Base-by-base conservation (phyloP, 2,329 filamentous ascomycete species). In the Aspergillus jensenii region DNA sequence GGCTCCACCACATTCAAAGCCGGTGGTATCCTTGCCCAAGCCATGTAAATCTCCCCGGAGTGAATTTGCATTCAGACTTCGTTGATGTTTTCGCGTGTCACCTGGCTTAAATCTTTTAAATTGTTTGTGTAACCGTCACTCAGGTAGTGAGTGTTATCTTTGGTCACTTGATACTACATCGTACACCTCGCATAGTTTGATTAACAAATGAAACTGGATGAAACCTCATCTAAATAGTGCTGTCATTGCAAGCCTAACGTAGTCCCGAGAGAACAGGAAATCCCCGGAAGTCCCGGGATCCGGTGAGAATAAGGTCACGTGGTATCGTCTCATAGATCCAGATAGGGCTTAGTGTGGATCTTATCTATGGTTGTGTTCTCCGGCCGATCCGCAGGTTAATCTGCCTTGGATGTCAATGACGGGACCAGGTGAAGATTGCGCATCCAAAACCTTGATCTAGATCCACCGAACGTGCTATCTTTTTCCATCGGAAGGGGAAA, bases 1-100 rank as follows among this genome's bases (percentile, higher is more conserved):
- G 54, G 50, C 25, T 33, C 55, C 19, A 52, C 21, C 17, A 40
- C 43, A 9, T 59, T 59, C 52, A 59, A 59, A 41, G 45, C 56
- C 31, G 56, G 56, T 7, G 56, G 56, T 14, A 59, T 59, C 17
- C 56, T 59, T 23, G 56, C 56, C 15, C 56, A 59, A 41, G 56
- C 56, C 14, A 51, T 59, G 56, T 59, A 59, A 55, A 51, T 39
- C 19, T 39, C 14, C 40, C 8, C 6, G 15, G 46, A 45, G 45
- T 33, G 19, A 21, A 35, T 11, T 33, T 55, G 40, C 31, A 31
- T 40, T 39, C 40, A 48, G 35, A 43, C 21, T 19, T 25, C 19
- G 8, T 48, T 47, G 17, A 23, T 14, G 39, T 39, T 45, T 37
- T 52, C 11, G 17, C 33, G 49, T 41, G 17, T 46, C 37, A 17